These are phyloP conservation scores for Phytophthora crassamura DNA, from an alignment of 352 stramenopile genomes.

Conservation along the genomic window DNA sequence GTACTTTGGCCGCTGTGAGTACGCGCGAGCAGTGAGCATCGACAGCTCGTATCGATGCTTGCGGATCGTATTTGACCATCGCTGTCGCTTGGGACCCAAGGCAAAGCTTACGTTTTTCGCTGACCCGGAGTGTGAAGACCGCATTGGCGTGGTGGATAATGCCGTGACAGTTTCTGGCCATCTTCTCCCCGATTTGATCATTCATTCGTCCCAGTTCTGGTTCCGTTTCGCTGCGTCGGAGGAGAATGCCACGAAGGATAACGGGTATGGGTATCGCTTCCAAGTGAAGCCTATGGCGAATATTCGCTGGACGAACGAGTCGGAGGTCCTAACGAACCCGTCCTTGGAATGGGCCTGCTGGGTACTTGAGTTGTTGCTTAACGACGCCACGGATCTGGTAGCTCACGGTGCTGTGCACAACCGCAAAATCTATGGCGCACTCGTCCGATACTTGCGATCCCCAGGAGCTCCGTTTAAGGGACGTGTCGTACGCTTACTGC, in stretches of 20 bases:
- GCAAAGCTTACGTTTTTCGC: slow-evolving; percentile 76
- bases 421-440: slow-evolving; percentile 76
- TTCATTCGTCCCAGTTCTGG: slow-evolving; percentile 84
- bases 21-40: slow-evolving; percentile 63
- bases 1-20: slow-evolving; percentile 87
- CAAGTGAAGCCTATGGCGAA: slow-evolving; percentile 82
- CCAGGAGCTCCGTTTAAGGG: slow-evolving; percentile 83
- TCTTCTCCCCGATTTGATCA: slow-evolving; percentile 67
- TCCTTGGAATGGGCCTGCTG: slow-evolving; percentile 90
- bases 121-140: slow-evolving; percentile 70
- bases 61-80: slow-evolving; percentile 84
- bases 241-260: slow-evolving; percentile 62
- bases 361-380: slow-evolving; percentile 83
- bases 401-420: slow-evolving; percentile 79
- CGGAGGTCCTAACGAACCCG: slow-evolving; percentile 73
- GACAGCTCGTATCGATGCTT: slow-evolving; percentile 63
- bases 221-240: slow-evolving; percentile 79
- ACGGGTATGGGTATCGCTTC: slow-evolving; percentile 86
- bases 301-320: slow-evolving; percentile 84
- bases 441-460: slow-evolving; percentile 84
- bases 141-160: slow-evolving; percentile 59
- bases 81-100: slow-evolving; percentile 75
- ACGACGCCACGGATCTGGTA: slow-evolving; percentile 73
- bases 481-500: slow-evolving; percentile 73
- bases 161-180: slow-evolving; percentile 45